phyloP scores from a whole-genome alignment of 2,329 filamentous ascomycete genomes.

The Purpureocillium lavendulum region DNA sequence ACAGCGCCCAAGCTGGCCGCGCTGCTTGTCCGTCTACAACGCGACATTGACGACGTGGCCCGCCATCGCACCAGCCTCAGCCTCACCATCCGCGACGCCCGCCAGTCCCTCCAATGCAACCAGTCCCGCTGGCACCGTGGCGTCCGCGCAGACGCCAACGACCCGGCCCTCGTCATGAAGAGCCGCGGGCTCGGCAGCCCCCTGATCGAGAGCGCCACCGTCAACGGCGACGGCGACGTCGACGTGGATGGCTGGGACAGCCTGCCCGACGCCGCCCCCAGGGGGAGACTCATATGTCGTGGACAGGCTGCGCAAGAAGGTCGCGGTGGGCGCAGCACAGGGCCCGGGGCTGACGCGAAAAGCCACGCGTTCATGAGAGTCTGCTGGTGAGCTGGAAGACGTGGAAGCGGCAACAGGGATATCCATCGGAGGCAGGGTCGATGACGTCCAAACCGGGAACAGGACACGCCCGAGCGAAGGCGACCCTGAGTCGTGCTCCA shows the following conservation, averaged over 20 bases:
- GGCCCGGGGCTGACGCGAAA: too few relatives aligned
- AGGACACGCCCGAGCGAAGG: too few relatives aligned
- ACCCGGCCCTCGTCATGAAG: slow-evolving; percentile 8
- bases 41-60: background rate
- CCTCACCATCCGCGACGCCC: too few relatives aligned
- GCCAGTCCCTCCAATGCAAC: background rate
- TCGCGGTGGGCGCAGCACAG: too few relatives aligned
- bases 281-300: background rate
- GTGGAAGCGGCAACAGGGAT: too few relatives aligned
- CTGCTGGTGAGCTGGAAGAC: too few relatives aligned
- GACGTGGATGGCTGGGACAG: slow-evolving; percentile 8
- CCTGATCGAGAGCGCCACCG: slow-evolving; percentile 7
- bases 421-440: too few relatives aligned
- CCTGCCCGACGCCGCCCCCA: background rate
- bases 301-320: background rate
- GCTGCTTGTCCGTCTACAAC: too few relatives aligned
- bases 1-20: too few relatives aligned
- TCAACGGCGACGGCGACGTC: slow-evolving; percentile 7
- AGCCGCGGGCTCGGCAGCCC: slow-evolving; percentile 14
- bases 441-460: too few relatives aligned
- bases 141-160: background rate
- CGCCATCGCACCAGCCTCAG: background rate
- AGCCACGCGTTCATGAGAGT: too few relatives aligned
- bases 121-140: slow-evolving; percentile 1
- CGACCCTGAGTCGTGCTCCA: too few relatives aligned